A percentile compares a stretch with the other conserved stretches of the same genome.
phyloP scores from a whole-genome alignment of 495 filamentous ascomycete genomes.

The Tuber indicum region DNA sequence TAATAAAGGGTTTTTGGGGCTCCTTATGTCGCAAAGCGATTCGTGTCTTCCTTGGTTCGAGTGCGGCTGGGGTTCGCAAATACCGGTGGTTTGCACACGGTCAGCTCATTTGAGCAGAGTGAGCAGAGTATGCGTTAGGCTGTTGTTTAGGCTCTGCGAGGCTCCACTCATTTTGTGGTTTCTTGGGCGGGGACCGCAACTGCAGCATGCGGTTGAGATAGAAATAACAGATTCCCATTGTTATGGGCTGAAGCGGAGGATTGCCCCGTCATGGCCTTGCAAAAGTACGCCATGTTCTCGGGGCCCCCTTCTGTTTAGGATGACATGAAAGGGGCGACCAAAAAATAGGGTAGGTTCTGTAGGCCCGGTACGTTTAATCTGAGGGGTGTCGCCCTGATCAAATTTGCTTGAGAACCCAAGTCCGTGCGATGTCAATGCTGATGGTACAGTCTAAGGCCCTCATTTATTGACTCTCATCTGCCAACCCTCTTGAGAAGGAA shows the following conservation, averaged over 20 bases:
- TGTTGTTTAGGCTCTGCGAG: neutral
- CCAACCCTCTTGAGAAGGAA: neutral
- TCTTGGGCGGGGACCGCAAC: neutral
- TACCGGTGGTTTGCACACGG: neutral
- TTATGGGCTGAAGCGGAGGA: neutral
- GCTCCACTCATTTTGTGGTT: neutral
- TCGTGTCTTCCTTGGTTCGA: neutral
- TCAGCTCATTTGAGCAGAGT: neutral
- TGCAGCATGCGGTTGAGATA: neutral
- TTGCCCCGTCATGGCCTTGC: neutral
- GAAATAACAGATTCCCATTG: neutral
- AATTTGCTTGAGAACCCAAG: neutral
- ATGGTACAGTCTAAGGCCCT: neutral
- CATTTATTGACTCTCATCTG: neutral
- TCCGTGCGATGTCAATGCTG: neutral
- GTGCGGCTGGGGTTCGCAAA: neutral
- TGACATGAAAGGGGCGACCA: conserved; percentile 3
- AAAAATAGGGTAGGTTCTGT: neutral
- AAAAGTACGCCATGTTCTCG: neutral
- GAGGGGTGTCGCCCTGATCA: neutral
- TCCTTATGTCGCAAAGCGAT: neutral
- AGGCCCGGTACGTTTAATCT: neutral
- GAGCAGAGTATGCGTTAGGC: neutral
- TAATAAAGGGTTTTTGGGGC: neutral
- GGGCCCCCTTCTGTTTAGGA: neutral